A percentile compares a stretch with the other conserved stretches of the same genome.
These are phyloP conservation scores for Cadophora sp. DNA, from an alignment of 2,329 filamentous ascomycete genomes.

Conservation along the genomic window DNA sequence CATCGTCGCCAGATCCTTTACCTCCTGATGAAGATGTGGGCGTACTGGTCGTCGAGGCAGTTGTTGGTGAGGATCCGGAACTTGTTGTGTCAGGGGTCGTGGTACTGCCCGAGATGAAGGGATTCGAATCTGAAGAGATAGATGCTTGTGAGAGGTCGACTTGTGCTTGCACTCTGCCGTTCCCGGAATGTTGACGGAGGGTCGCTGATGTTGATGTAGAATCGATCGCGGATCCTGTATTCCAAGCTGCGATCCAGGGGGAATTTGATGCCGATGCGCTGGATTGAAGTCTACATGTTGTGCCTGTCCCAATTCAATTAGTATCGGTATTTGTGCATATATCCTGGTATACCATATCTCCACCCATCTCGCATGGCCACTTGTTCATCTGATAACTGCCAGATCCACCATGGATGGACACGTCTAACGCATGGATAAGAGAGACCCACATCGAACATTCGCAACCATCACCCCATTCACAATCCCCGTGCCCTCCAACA, in stretches of 20 bases:
- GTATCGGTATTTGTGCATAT: neutral
- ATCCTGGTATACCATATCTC: neutral
- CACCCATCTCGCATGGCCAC: neutral
- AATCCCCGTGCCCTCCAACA: conserved; percentile 63
- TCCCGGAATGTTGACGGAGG: conserved; percentile 36
- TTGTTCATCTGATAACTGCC: neutral
- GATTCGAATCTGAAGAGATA: conserved; percentile 36
- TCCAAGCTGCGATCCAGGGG: conserved; percentile 43
- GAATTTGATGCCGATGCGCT: conserved; percentile 31
- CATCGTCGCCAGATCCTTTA: conserved; percentile 13
- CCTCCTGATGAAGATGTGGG: neutral
- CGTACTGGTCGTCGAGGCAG: conserved; percentile 3
- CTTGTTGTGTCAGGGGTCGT: conserved; percentile 16
- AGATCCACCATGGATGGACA: too few species aligned
- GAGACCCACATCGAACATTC: conserved; percentile 58
- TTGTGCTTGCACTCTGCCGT: conserved; percentile 28
- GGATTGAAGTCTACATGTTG: conserved; percentile 34
- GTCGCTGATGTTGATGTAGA: conserved; percentile 27
- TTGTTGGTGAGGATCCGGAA: conserved; percentile 12
- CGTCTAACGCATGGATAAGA: neutral
- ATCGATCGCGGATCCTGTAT: conserved; percentile 35
- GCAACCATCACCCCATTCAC: conserved; percentile 60
- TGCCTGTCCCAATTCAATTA: conserved; percentile 31
- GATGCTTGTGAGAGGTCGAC: conserved; percentile 40
- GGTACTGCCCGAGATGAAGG: conserved; percentile 33